Conservation (phyloP, 2,329 filamentous ascomycete species). For the Fusarium pseudoanthophilum region DNA sequence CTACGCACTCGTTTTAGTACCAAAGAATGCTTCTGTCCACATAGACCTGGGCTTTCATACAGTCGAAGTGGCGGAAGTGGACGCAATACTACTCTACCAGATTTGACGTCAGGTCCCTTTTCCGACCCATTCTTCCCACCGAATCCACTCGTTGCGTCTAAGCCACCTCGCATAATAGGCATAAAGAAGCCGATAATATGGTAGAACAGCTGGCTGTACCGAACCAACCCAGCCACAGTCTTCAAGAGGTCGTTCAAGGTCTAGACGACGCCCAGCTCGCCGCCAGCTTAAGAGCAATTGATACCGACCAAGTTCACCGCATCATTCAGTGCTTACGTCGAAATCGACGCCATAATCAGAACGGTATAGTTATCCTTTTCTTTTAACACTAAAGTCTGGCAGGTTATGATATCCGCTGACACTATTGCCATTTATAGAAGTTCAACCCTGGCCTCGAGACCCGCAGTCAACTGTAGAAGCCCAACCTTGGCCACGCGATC, state of each 20-base stretch:
- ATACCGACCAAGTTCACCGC: neutral
- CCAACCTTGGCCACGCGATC: too few species aligned
- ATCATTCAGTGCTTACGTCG: neutral
- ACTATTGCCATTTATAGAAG: neutral
- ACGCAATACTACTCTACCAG: accelerated
- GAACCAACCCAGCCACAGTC: neutral
- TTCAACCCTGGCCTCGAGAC: neutral
- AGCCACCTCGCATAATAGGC: accelerated
- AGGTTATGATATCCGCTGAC: neutral
- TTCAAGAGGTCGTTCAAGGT: neutral
- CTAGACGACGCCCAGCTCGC: neutral
- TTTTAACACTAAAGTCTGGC: accelerated
- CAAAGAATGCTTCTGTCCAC: accelerated
- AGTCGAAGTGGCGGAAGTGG: neutral
- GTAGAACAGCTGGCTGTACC: neutral
- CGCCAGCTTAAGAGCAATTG: neutral
- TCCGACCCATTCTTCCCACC: accelerated
- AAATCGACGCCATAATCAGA: neutral
- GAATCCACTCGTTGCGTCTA: accelerated
- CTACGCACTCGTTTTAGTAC: accelerated
- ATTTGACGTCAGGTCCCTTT: accelerated
- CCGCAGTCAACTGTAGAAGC: accelerated
- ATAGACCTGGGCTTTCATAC: neutral
- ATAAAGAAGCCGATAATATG: neutral
- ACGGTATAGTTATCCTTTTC: neutral